phyloP scores from a whole-genome alignment of 2,329 filamentous ascomycete species.

The Curvularia verruculosa region DNA sequence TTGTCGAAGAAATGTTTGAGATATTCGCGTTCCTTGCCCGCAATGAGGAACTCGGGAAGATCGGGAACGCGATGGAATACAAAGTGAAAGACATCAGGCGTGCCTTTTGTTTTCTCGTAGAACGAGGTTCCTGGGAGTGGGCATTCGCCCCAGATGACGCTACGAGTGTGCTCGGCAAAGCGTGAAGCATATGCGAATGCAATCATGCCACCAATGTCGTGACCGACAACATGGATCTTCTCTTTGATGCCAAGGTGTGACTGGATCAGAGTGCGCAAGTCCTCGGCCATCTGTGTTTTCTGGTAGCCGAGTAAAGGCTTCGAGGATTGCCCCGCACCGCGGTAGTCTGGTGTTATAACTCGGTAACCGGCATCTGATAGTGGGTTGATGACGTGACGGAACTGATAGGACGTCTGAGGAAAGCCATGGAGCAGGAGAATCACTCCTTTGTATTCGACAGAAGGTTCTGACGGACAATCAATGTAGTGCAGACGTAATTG shows the following conservation, averaged over 20 bases:
- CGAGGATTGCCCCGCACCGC: slow-evolving; percentile 49
- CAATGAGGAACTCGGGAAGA: slow-evolving; percentile 18
- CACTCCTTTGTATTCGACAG: neutral
- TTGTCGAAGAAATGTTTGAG: slow-evolving; percentile 20
- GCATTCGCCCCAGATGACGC: slow-evolving; percentile 30
- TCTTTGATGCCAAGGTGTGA: slow-evolving; percentile 43
- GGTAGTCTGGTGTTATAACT: slow-evolving; percentile 52
- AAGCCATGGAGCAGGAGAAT: slow-evolving; percentile 57
- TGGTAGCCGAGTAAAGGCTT: slow-evolving; percentile 48
- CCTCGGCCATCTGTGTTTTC: slow-evolving; percentile 51
- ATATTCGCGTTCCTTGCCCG: slow-evolving; percentile 17
- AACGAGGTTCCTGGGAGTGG: slow-evolving; percentile 4
- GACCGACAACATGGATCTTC: slow-evolving; percentile 53
- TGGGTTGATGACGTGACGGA: slow-evolving; percentile 37
- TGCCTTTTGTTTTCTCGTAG: slow-evolving; percentile 1
- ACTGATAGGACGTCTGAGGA: slow-evolving; percentile 55
- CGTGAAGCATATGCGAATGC: slow-evolving; percentile 51
- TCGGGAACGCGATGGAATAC: slow-evolving; percentile 14
- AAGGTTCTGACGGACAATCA: neutral
- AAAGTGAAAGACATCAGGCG: neutral
- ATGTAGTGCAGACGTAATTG: slow-evolving; percentile 1
- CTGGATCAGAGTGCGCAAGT: slow-evolving; percentile 44
- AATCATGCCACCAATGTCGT: slow-evolving; percentile 59
- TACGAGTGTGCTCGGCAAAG: slow-evolving; percentile 44
- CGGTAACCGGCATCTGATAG: slow-evolving; percentile 48